A percentile compares a stretch with the other conserved stretches of the same genome.
These are phyloP conservation scores for Venturia effusa DNA, from an alignment of 2,329 filamentous ascomycete genomes.

Conservation along the genomic window DNA sequence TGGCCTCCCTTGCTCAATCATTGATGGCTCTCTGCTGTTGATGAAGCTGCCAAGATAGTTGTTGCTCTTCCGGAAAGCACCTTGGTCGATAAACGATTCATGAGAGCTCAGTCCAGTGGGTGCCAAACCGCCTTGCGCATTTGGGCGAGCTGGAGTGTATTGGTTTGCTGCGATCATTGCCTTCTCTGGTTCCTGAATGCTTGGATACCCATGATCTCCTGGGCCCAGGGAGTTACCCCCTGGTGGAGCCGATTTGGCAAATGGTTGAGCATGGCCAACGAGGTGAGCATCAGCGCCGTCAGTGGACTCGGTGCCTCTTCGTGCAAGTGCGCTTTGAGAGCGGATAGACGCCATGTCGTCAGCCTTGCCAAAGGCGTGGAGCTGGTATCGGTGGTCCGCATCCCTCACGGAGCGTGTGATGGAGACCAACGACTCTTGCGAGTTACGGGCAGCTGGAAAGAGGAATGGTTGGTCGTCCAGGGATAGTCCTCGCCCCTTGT, in stretches of 20 bases:
- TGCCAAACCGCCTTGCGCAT: constrained; percentile 11
- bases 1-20: constrained; percentile 15
- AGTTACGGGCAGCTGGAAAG: constrained; percentile 71
- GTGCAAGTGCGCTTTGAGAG: constrained; percentile 12
- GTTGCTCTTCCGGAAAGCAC: constrained; percentile 25
- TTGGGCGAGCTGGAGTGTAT: constrained; percentile 14
- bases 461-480: constrained; percentile 68
- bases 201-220: constrained; percentile 9
- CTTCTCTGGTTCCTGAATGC: constrained; percentile 16
- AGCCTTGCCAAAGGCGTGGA: constrained; percentile 43
- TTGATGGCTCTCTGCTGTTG: constrained; percentile 22
- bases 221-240: constrained; percentile 25
- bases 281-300: constrained; percentile 40
- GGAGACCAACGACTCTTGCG: constrained; percentile 77
- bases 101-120: constrained; percentile 13
- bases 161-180: constrained; percentile 18
- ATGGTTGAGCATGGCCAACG: constrained; percentile 45
- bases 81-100: constrained; percentile 19
- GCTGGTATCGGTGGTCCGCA: constrained; percentile 54
- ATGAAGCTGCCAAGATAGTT: constrained; percentile 29
- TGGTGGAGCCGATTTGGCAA: constrained; percentile 44
- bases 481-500: constrained; percentile 42
- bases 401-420: constrained; percentile 61
- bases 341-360: constrained; percentile 25
- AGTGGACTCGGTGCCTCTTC: constrained; percentile 35